Conservation (phyloP, 2,329 filamentous ascomycete genomes). For the Stachybotrys echinatus region DNA sequence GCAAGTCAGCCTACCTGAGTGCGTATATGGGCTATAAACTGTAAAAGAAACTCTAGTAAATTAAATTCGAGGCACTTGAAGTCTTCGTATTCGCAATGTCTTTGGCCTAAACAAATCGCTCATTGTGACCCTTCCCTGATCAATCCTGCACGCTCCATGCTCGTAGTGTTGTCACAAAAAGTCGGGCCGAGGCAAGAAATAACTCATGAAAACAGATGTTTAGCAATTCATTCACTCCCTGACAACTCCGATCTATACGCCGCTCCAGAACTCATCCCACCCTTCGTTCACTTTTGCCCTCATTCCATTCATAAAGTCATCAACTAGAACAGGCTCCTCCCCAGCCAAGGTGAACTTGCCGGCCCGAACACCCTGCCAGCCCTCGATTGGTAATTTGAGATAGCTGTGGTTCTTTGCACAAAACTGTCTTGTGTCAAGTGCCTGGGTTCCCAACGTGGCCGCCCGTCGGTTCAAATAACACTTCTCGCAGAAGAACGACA, state of each 20-base stretch:
- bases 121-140: not conserved
- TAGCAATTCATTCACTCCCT: too few relatives aligned
- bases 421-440: slow-evolving; percentile 7
- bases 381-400: too few relatives aligned
- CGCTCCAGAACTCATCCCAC: slow-evolving; percentile 10
- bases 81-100: not conserved
- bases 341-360: too few relatives aligned
- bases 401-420: too few relatives aligned
- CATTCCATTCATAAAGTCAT: too few relatives aligned
- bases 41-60: too few relatives aligned
- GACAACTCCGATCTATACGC: too few relatives aligned
- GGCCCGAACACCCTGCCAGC: too few relatives aligned
- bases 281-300: slow-evolving; percentile 11
- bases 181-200: not conserved
- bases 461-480: slow-evolving; percentile 9
- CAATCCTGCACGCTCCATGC: not conserved
- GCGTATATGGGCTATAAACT: too few relatives aligned
- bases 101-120: not conserved
- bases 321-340: too few relatives aligned
- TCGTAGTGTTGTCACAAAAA: not conserved
- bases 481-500: slow-evolving; percentile 12
- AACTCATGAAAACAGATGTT: not conserved
- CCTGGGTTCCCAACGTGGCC: slow-evolving; percentile 4
- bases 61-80: too few relatives aligned
- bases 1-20: too few relatives aligned